Percentiles rank a stretch among this genome's conserved stretches.
Conservation (phyloP, 331 rosid species). For the Malus hybrid region DNA sequence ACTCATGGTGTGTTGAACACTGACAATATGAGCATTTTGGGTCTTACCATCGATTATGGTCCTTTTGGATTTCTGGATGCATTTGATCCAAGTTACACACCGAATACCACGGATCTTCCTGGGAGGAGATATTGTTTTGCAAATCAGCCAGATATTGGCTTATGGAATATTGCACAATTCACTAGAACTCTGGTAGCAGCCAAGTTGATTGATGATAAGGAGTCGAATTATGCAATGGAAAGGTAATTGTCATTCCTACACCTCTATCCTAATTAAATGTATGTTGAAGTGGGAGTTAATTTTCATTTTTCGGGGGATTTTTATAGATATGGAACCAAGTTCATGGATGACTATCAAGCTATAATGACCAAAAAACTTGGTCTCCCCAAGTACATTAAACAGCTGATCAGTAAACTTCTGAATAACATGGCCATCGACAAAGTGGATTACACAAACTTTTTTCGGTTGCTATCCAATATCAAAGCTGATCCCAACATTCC, state of each 20-base stretch:
- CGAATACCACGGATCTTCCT: constrained; percentile 98
- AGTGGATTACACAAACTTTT: constrained; percentile 94
- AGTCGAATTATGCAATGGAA: constrained; percentile 93
- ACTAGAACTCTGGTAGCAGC: constrained; percentile 63
- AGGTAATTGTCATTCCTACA: constrained; percentile 45
- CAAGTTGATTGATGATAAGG: constrained; percentile 71
- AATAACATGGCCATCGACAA: constrained; percentile 94
- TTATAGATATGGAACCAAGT: constrained; percentile 14
- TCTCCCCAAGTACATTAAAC: constrained; percentile 83
- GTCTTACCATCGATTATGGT: constrained; percentile 94
- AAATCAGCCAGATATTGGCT: constrained; percentile 94
- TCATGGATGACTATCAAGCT: constrained; percentile 96
- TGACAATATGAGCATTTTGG: constrained; percentile 97
- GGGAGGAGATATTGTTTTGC: constrained; percentile 98
- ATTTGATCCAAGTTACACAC: constrained; percentile 94
- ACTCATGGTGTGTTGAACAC: constrained; percentile 99
- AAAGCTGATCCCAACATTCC: constrained; percentile 76
- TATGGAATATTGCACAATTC: constrained; percentile 92
- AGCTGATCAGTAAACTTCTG: constrained; percentile 79
- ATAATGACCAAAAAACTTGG: constrained; percentile 95
- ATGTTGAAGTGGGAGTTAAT: background rate
- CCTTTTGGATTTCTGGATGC: constrained; percentile 99
- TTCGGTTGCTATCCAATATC: constrained; percentile 68
- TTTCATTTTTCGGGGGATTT: constrained; percentile 4
- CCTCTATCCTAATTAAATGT: background rate